These are phyloP conservation scores for Wolfiporia cocos DNA, from an alignment of 1,284 basidiomycete species.

Conservation along the genomic window DNA sequence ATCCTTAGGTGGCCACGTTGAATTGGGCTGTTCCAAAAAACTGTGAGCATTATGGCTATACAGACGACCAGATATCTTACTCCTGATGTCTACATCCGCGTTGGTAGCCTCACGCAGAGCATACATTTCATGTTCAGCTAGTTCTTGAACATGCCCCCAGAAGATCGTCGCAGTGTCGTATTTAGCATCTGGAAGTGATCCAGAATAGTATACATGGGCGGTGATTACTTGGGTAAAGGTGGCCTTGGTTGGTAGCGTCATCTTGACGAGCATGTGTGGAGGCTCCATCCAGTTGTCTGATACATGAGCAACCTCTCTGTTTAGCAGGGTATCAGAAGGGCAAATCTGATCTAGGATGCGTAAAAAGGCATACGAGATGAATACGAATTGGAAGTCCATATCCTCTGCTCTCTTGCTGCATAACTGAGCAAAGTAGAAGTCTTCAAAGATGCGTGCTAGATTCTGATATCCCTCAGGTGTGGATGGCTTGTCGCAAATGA, in stretches of 20 bases:
- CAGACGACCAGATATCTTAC: no score
- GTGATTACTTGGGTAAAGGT: conserved; percentile 1
- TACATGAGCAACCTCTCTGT: conserved; percentile 3
- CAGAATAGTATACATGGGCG: conserved; percentile 4
- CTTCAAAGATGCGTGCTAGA: conserved; percentile 1
- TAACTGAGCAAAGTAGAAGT: conserved; percentile 1
- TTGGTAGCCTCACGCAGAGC: conserved; percentile 1
- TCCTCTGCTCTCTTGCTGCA: conserved; percentile 2
- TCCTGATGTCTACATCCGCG: not conserved
- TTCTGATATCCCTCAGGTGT: conserved; percentile 4
- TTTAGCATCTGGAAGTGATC: conserved; percentile 1
- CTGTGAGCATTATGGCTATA: no score
- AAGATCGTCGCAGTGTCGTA: conserved; percentile 5
- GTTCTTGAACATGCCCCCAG: conserved; percentile 3
- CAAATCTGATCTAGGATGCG: not conserved
- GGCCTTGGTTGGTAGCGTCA: not conserved
- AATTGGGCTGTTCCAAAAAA: no score
- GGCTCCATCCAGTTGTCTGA: conserved; percentile 6
- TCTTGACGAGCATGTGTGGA: conserved; percentile 5
- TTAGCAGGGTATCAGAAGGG: not conserved
- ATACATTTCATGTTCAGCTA: conserved; percentile 6
- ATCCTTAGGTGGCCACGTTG: no score
- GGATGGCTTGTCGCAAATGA: conserved; percentile 6
- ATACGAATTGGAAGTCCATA: not conserved
- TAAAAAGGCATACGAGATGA: conserved; percentile 1